Evolutionary conservation across 305 asterid genomes (phyloP).

Genomic region (Galium porrigens): DNA sequence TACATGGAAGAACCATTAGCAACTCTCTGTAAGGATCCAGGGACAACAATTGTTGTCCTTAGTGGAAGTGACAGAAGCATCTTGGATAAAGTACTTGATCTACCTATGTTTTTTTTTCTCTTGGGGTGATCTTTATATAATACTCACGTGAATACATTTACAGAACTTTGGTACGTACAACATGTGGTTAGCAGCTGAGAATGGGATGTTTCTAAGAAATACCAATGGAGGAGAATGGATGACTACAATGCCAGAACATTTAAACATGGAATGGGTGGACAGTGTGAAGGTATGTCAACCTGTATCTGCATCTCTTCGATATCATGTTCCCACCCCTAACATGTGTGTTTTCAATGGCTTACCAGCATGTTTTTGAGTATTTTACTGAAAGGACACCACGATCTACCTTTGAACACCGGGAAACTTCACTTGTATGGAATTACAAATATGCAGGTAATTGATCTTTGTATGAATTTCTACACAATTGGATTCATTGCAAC

Average conservation of each 20-base stretch:
- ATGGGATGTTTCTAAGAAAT: conserved; percentile 92
- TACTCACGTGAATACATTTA: conserved; percentile 23
- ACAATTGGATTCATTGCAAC: conserved; percentile 8
- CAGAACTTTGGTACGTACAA: conserved; percentile 79
- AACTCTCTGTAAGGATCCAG: conserved; percentile 63
- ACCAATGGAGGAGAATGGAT: conserved; percentile 75
- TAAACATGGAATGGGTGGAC: conserved; percentile 95
- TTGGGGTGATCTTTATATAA: conserved; percentile 3
- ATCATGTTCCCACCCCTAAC: conserved; percentile 17
- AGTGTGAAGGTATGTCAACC: conserved; percentile 53
- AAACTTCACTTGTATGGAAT: conserved; percentile 93
- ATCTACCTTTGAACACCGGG: conserved; percentile 75
- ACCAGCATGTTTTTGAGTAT: conserved; percentile 88
- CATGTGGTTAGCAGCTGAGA: conserved; percentile 98
- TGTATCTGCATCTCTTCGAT: conserved; percentile 6
- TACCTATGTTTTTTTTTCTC: conserved; percentile 12
- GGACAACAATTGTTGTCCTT: conserved; percentile 76
- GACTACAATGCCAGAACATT: conserved; percentile 99
- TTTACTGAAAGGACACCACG: conserved; percentile 97
- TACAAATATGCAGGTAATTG: conserved; percentile 82
- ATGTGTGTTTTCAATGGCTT: conserved; percentile 17
- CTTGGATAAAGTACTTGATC: conserved; percentile 55
- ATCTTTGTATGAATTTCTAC: conserved; percentile 9
- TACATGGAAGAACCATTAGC: conserved; percentile 51
- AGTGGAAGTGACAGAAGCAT: conserved; percentile 78